These are phyloP conservation scores for Postia placenta DNA, from an alignment of 768 basidiomycete species.

Conservation along the genomic window DNA sequence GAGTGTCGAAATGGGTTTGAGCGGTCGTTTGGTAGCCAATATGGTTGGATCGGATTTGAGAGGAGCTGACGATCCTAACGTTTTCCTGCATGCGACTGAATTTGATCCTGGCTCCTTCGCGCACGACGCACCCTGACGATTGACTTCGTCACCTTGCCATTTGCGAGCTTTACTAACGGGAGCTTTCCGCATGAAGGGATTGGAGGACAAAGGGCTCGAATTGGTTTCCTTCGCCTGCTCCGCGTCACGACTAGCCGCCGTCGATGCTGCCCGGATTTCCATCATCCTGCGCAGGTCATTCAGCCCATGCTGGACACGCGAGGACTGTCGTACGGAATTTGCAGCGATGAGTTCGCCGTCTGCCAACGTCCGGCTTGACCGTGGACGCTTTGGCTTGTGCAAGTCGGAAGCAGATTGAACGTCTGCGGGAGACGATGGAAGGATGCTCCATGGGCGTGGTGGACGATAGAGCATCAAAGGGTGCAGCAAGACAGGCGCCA, in stretches of 20 bases:
- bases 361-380: background rate
- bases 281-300: background rate
- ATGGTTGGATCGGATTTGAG: too few species aligned
- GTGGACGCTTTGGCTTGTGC: background rate
- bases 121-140: too few species aligned
- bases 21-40: background rate
- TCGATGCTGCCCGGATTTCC: background rate
- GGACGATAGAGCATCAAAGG: slow-evolving; percentile 16
- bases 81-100: too few species aligned
- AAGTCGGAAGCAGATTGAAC: background rate
- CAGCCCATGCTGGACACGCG: background rate
- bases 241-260: background rate
- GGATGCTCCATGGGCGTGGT: slow-evolving; percentile 17
- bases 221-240: background rate
- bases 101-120: too few species aligned
- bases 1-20: slow-evolving; percentile 2
- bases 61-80: too few species aligned
- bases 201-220: background rate
- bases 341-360: background rate
- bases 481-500: too few species aligned
- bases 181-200: slow-evolving; percentile 5
- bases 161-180: too few species aligned
- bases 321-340: background rate
- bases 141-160: too few species aligned
- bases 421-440: slow-evolving; percentile 3